Conservation (phyloP, 352 stramenopile species). For the Globisporangium spinosum region DNA sequence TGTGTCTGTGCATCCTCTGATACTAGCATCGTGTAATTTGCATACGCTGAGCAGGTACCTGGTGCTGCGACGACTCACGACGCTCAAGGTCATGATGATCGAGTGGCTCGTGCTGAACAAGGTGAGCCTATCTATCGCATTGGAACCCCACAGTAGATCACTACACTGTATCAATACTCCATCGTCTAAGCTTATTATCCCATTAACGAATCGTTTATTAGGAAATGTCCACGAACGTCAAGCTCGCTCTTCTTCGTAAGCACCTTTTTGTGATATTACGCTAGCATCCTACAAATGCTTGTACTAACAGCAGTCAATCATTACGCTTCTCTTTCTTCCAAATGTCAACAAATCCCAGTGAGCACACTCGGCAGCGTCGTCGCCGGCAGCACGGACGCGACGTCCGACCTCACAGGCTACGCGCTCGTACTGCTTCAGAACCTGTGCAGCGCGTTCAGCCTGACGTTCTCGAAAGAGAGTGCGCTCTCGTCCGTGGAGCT, state of each 20-base stretch:
- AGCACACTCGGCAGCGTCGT: conserved; percentile 52
- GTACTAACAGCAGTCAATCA: not conserved
- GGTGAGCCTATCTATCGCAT: conserved; percentile 10
- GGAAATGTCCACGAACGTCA: conserved; percentile 45
- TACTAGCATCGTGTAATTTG: not conserved
- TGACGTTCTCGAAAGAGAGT: conserved; percentile 69
- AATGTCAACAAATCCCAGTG: conserved; percentile 27
- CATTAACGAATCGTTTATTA: conserved; percentile 4
- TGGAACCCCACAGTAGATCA: not conserved
- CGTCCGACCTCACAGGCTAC: conserved; percentile 42
- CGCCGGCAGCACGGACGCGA: conserved; percentile 54
- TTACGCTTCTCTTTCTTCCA: not conserved
- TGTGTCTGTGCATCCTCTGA: not conserved
- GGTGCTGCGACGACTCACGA: conserved; percentile 65
- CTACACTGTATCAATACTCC: not conserved
- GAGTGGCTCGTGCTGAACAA: conserved; percentile 73
- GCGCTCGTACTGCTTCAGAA: conserved; percentile 66
- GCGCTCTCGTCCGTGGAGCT: conserved; percentile 44
- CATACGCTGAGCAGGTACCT: conserved; percentile 32
- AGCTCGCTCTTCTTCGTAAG: conserved; percentile 58
- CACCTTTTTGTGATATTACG: not conserved
- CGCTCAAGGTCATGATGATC: conserved; percentile 74
- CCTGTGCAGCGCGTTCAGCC: conserved; percentile 52
- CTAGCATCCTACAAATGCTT: not conserved
- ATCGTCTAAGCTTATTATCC: not conserved